These are phyloP conservation scores for Alternaria arbusti DNA, from an alignment of 2,329 filamentous ascomycete genomes.

Conservation along the genomic window DNA sequence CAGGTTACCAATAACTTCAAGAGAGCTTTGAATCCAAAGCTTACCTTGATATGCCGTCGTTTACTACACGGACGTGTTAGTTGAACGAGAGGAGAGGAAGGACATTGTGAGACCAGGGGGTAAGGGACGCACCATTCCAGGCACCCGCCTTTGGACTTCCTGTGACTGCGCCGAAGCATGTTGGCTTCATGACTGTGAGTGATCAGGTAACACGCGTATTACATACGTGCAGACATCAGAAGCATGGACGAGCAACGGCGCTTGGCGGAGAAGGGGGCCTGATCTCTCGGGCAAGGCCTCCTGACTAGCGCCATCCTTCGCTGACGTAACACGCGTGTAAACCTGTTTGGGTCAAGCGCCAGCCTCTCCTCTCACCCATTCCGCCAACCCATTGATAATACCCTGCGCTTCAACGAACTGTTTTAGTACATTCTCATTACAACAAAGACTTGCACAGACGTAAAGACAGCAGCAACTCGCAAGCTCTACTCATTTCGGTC, in stretches of 20 bases:
- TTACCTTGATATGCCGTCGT: slow-evolving; percentile 27
- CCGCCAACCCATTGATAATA: neutral
- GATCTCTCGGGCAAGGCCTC: neutral
- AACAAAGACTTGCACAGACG: neutral
- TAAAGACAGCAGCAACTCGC: neutral
- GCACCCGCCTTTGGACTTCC: slow-evolving; percentile 27
- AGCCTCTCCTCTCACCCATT: neutral
- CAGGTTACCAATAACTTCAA: neutral
- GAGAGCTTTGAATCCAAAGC: neutral
- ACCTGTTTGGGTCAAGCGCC: neutral
- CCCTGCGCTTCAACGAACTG: neutral
- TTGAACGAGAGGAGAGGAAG: neutral
- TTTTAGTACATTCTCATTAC: neutral
- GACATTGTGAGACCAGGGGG: neutral
- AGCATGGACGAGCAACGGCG: neutral
- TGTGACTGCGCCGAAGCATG: slow-evolving; percentile 32
- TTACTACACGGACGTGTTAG: slow-evolving; percentile 14
- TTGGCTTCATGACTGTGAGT: neutral
- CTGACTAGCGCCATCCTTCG: neutral
- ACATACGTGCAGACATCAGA: neutral
- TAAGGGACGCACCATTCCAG: slow-evolving; percentile 18
- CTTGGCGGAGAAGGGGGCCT: neutral
- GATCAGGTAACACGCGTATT: slow-evolving; percentile 15
- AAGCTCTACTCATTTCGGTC: neutral
- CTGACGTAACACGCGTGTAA: slow-evolving; percentile 21